Percentiles rank a stretch among this genome's conserved stretches.
These are phyloP conservation scores for Anthoceros angustus DNA, from an alignment of 225 moss, liverwort and hornwort genomes.

Conservation along the genomic window DNA sequence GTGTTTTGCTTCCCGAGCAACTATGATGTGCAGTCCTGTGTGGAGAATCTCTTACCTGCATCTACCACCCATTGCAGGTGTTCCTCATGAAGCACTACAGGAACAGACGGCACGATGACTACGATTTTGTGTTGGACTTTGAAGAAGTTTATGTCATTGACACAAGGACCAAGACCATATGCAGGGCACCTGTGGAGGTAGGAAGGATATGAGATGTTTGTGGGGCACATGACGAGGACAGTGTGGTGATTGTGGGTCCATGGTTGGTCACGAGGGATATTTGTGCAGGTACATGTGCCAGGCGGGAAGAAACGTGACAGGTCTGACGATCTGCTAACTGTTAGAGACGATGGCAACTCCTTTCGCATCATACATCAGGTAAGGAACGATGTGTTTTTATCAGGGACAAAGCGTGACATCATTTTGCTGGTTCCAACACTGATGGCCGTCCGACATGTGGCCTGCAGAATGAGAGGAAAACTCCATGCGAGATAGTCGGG, in stretches of 20 bases:
- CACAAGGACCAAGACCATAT: conserved; percentile 48
- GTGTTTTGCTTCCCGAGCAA: neutral
- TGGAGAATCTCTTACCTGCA: neutral
- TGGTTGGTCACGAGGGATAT: neutral
- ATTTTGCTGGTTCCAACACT: neutral
- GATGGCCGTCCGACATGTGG: neutral
- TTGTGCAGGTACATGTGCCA: conserved; percentile 52
- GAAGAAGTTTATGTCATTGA: conserved; percentile 88
- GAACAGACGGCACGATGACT: conserved; percentile 52
- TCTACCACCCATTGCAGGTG: conserved; percentile 19
- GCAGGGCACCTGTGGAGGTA: conserved; percentile 71
- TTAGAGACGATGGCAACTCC: conserved; percentile 72
- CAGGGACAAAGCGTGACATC: neutral
- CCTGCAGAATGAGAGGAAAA: conserved; percentile 35
- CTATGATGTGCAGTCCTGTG: neutral
- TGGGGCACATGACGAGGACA: neutral
- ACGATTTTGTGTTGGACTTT: conserved; percentile 70
- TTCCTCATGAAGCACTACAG: conserved; percentile 78
- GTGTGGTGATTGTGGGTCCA: neutral
- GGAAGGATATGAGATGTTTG: neutral
- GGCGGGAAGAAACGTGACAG: conserved; percentile 82
- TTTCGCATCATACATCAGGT: conserved; percentile 69
- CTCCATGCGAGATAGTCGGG: conserved; percentile 57
- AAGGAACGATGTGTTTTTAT: neutral
- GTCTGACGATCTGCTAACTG: conserved; percentile 49